Conservation (phyloP, 2,329 filamentous ascomycete species). For the Claviceps purpurea region DNA sequence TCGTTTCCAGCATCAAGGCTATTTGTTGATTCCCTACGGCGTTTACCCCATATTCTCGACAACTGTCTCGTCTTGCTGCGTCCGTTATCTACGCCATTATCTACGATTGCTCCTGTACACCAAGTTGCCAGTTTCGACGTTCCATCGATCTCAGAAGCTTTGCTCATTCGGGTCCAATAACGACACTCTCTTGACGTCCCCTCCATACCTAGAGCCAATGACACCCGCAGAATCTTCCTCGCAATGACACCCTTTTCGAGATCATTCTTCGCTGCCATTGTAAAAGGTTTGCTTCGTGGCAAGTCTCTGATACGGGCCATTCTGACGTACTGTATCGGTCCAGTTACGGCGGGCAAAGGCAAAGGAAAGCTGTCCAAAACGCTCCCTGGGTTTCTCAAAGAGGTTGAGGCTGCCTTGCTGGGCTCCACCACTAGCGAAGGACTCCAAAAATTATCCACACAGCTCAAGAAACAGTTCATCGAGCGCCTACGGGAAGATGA, state of each 20-base stretch:
- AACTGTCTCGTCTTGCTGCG: not conserved
- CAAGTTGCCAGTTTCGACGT: not conserved
- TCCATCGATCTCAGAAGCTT: not conserved
- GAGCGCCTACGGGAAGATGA: constrained; percentile 37
- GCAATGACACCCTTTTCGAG: constrained; percentile 44
- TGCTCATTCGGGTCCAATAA: not conserved
- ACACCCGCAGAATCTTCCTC: constrained; percentile 39
- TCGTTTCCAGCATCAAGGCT: not conserved
- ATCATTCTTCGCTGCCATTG: constrained; percentile 37
- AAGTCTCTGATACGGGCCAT: constrained; percentile 46
- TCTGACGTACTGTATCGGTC: constrained; percentile 38
- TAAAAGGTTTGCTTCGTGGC: constrained; percentile 45
- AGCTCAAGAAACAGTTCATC: constrained; percentile 41
- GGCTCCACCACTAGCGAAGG: constrained; percentile 31
- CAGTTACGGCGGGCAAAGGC: constrained; percentile 20
- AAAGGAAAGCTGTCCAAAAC: constrained; percentile 15
- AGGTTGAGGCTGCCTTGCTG: constrained; percentile 40
- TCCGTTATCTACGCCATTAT: not conserved
- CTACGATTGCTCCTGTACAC: not conserved
- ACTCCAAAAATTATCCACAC: constrained; percentile 32
- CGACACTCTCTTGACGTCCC: not conserved
- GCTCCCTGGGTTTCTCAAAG: constrained; percentile 39
- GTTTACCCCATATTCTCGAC: not conserved
- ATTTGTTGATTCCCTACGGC: not conserved
- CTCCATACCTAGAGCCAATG: constrained; percentile 12